These are phyloP conservation scores for Laetiporus sulphureus DNA, from an alignment of 1,284 basidiomycete species.

Conservation along the genomic window DNA sequence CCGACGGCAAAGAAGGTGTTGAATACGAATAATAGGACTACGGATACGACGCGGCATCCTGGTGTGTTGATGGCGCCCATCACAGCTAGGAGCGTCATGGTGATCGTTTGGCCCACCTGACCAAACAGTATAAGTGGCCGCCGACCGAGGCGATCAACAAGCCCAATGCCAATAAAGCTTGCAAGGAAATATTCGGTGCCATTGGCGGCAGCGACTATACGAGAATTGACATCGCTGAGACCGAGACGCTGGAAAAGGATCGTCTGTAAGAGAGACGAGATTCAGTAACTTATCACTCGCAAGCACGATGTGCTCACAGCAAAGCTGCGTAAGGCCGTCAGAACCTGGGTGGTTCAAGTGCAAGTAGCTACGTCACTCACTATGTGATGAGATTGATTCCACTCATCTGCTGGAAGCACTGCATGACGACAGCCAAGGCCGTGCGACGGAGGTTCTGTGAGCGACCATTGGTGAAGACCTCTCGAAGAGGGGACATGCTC, in stretches of 20 bases:
- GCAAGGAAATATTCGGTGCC: constrained; percentile 66
- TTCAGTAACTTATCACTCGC: too few species aligned
- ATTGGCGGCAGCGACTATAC: constrained; percentile 64
- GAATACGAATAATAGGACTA: constrained; percentile 60
- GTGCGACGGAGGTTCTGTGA: constrained; percentile 62
- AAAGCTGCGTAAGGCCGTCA: too few species aligned
- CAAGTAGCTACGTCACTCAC: constrained; percentile 38
- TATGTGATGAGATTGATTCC: constrained; percentile 65
- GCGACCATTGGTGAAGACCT: constrained; percentile 53
- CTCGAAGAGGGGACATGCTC: constrained; percentile 32
- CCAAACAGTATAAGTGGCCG: constrained; percentile 66
- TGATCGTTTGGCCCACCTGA: constrained; percentile 54
- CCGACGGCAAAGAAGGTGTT: constrained; percentile 69
- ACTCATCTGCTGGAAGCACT: constrained; percentile 69
- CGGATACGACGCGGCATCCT: constrained; percentile 44
- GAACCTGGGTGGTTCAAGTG: too few species aligned
- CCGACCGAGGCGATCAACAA: constrained; percentile 60
- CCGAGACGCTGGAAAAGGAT: constrained; percentile 55
- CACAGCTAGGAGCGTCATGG: constrained; percentile 53
- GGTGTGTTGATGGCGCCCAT: constrained; percentile 43
- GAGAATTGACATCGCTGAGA: constrained; percentile 51
- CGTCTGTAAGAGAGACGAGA: too few species aligned
- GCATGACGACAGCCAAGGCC: constrained; percentile 50
- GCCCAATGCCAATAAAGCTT: constrained; percentile 47
- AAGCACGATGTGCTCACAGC: too few species aligned